Conservation (phyloP, 768 basidiomycete genomes). For the Pleurotus citrinopileatus region DNA sequence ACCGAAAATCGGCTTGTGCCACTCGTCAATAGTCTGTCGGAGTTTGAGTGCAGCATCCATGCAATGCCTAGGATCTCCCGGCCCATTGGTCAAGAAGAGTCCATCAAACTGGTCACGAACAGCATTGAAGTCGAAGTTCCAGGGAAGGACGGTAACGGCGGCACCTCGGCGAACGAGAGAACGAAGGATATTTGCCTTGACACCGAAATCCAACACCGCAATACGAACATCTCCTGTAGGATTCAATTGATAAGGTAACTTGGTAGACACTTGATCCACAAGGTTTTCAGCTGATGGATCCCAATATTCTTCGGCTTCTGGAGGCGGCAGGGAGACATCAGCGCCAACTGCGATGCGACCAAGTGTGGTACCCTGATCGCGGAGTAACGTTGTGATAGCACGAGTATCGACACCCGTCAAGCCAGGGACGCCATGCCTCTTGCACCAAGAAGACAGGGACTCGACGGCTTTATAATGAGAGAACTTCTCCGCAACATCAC, state of each 20-base stretch:
- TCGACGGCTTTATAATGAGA: slow-evolving; percentile 95
- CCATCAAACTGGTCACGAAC: slow-evolving; percentile 91
- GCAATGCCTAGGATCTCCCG: slow-evolving; percentile 90
- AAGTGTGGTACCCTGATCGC: slow-evolving; percentile 96
- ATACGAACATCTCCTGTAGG: slow-evolving; percentile 85
- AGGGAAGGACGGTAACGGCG: slow-evolving; percentile 92
- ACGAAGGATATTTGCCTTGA: slow-evolving; percentile 96
- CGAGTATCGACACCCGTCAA: slow-evolving; percentile 98
- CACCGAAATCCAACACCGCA: slow-evolving; percentile 95
- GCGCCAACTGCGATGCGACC: slow-evolving; percentile 85
- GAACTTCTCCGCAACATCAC: slow-evolving; percentile 92
- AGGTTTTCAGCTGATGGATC: slow-evolving; percentile 92
- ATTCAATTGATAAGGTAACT: slow-evolving; percentile 81
- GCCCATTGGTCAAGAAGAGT: slow-evolving; percentile 94
- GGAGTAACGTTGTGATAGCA: slow-evolving; percentile 89
- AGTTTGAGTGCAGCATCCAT: slow-evolving; percentile 81
- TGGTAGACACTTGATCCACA: slow-evolving; percentile 90
- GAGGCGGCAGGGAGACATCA: slow-evolving; percentile 60
- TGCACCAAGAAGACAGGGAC: slow-evolving; percentile 91
- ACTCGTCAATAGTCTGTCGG: slow-evolving; percentile 79
- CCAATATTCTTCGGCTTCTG: slow-evolving; percentile 77
- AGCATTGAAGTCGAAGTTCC: slow-evolving; percentile 96
- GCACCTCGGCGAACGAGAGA: slow-evolving; percentile 89
- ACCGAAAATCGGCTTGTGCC: slow-evolving; percentile 93
- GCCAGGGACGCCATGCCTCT: slow-evolving; percentile 84